Evolutionary conservation across 345 rosid genomes (phyloP), one percentile per base, ranked within the genome.

Genomic region (Camelina laxa): DNA sequence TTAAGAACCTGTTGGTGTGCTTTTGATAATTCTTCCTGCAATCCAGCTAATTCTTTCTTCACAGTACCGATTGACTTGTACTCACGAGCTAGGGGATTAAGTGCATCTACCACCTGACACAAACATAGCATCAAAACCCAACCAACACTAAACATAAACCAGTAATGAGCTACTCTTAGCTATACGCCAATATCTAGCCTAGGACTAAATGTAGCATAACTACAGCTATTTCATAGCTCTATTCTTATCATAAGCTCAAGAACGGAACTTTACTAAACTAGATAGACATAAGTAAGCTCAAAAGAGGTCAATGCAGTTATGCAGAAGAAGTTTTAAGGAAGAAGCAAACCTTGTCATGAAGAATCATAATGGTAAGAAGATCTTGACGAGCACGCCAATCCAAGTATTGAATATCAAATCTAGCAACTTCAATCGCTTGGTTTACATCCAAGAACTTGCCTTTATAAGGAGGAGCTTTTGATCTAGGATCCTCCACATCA

Each of bases 341-440:
- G 58, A 49, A 2, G 51, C 67, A 78, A 47, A 94, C 97, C 99
- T 95, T 95, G 38, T 95, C 99, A 69, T 91, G 99, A 50, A 95
- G 92, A 21, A 90, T 79, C 97, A 95, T 89, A 74, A 95, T 95
- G 57, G 90, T 85, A 39, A 91, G 97, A 15, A 95, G 84, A 85
- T 95, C 99, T 84, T 90, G 99, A 27, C 99, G 88, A 64, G 99
- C 99, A 67, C 91, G 87, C 99, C 99, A 94, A 75, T 94, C 97
- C 14, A 91, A 76, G 59, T 94, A 94, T 66, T 90, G 97, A 80
- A 94, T 90, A 77, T 94, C 99, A 61, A 74, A 94, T 75, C 96
- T 86, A 44, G 96, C 97, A 50, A 94, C 90, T 86, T 94, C 97
- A 47, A 94, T 77, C 20, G 99, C 99, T 81, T 94, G 96, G 79